phyloP scores from a whole-genome alignment of 768 basidiomycete genomes.

The Lentinus tigrinus region DNA sequence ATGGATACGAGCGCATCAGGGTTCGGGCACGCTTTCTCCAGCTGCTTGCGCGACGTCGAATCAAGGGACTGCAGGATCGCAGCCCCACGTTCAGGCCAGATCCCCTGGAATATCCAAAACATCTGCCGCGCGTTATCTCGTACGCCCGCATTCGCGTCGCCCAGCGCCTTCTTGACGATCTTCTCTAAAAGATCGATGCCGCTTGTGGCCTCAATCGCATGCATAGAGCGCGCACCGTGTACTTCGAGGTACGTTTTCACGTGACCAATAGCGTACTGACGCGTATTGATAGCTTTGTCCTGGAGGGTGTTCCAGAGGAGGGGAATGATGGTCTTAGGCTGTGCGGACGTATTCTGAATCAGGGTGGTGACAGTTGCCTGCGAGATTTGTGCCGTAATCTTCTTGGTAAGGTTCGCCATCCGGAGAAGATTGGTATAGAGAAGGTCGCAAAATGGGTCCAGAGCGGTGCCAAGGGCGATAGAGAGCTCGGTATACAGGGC shows the following conservation, averaged over 20 bases:
- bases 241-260: conserved; percentile 71
- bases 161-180: conserved; percentile 67
- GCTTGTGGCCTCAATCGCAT: conserved; percentile 66
- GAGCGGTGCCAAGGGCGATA: conserved; percentile 53
- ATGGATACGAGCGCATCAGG: conserved; percentile 39
- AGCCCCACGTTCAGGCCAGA: conserved; percentile 74
- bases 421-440: conserved; percentile 75
- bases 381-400: conserved; percentile 83
- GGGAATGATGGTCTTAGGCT: conserved; percentile 66
- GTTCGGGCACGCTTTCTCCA: conserved; percentile 83
- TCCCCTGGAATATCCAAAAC: conserved; percentile 78
- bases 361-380: conserved; percentile 71
- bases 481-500: conserved; percentile 76
- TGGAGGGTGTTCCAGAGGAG: conserved; percentile 66
- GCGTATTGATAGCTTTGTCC: conserved; percentile 80
- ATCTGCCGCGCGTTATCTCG: conserved; percentile 66
- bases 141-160: conserved; percentile 78
- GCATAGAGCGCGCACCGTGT: conserved; percentile 65
- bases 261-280: conserved; percentile 67
- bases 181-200: conserved; percentile 74
- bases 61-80: conserved; percentile 70
- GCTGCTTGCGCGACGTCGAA: conserved; percentile 65
- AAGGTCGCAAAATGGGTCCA: conserved; percentile 82
- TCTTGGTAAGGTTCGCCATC: conserved; percentile 92
- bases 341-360: conserved; percentile 66